Percentiles rank a stretch among this genome's conserved stretches.
phyloP scores from a whole-genome alignment of 805 yeast genomes.

The Barnettozyma botsteinii region DNA sequence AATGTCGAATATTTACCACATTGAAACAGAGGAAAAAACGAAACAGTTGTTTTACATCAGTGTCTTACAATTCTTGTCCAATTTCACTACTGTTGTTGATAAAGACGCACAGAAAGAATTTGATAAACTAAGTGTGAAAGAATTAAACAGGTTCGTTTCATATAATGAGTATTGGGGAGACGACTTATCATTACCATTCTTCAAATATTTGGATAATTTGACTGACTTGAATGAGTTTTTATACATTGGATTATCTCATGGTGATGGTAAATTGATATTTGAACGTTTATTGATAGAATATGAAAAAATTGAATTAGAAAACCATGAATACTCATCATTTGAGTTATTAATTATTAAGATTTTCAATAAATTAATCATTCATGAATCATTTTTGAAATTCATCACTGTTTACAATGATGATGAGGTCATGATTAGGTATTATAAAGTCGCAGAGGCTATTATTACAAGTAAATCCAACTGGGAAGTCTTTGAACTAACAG shows the following conservation, averaged over 20 bases:
- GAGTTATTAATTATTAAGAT: slow-evolving; percentile 24
- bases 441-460: slow-evolving; percentile 28
- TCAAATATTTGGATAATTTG: slow-evolving; percentile 13
- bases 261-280: slow-evolving; percentile 15
- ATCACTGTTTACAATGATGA: slow-evolving; percentile 16
- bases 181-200: slow-evolving; percentile 9
- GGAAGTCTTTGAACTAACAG: slow-evolving; percentile 33
- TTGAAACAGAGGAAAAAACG: not conserved
- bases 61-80: slow-evolving; percentile 17
- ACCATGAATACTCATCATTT: slow-evolving; percentile 12
- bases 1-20: not conserved
- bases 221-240: slow-evolving; percentile 15
- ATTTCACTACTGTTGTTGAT: slow-evolving; percentile 10
- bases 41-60: slow-evolving; percentile 1
- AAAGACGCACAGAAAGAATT: slow-evolving; percentile 8
- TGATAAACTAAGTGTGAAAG: slow-evolving; percentile 6
- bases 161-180: slow-evolving; percentile 1
- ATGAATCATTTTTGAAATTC: slow-evolving; percentile 33
- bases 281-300: slow-evolving; percentile 11
- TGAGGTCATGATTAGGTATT: slow-evolving; percentile 14
- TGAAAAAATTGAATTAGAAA: slow-evolving; percentile 15
- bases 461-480: slow-evolving; percentile 33
- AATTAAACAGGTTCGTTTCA: slow-evolving; percentile 9
- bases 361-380: slow-evolving; percentile 26
- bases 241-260: slow-evolving; percentile 17